Base-by-base conservation (phyloP, 257 asterid genomes). In the Craterostigma plantagineum region DNA sequence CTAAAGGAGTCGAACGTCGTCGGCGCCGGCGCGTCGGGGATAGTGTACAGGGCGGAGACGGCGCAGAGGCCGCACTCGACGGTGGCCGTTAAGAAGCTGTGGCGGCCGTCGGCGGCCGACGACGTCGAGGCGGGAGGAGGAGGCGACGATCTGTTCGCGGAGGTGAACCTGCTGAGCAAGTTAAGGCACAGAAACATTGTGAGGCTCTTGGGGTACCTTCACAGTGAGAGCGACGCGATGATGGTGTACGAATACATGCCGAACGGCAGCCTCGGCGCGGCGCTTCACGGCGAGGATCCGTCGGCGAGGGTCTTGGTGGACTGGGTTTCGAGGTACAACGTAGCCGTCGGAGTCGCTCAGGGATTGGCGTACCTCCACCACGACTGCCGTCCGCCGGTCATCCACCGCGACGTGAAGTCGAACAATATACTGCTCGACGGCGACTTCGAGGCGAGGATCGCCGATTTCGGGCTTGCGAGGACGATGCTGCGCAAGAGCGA, bases 341-440 rank as follows among this genome's bases (percentile, higher is more conserved):
- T 82, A 4, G 94, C 91, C 0, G 51, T 78, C 2, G 94, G 85
- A 7, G 74, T 75, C 12, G 94, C 94, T 9, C 81, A 78, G 1
- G 94, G 91, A 14, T 71, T 82, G 11, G 62, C 90, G 14, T 82
- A 82, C 36, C 82, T 82, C 17, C 94, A 82, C 71, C 92, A 82
- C 6, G 92, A 75, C 16, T 82, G 92, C 46, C 74, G 58, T n/a
- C 92, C 92, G 0, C 67, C 82, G 11, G 64, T 82, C 27, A 75
- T 82, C 46, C 94, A 82, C 44, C 59, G 94, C 2, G 94, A 75
- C 16, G 65, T 82, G 52, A 82, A 78, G 72, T 67, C 94, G 13
- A 78, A 68, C 48, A 82, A 82, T 63, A 78, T 82, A 7, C 49
- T 82, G 16, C 47, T 82, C 14, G 91, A 78, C 58, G 48, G 68